Percentiles rank a stretch among this genome's conserved stretches.
Evolutionary conservation across 2,329 filamentous ascomycete genomes (phyloP).

Genomic region (Ophiocordyceps polyrhachis-furcata): DNA sequence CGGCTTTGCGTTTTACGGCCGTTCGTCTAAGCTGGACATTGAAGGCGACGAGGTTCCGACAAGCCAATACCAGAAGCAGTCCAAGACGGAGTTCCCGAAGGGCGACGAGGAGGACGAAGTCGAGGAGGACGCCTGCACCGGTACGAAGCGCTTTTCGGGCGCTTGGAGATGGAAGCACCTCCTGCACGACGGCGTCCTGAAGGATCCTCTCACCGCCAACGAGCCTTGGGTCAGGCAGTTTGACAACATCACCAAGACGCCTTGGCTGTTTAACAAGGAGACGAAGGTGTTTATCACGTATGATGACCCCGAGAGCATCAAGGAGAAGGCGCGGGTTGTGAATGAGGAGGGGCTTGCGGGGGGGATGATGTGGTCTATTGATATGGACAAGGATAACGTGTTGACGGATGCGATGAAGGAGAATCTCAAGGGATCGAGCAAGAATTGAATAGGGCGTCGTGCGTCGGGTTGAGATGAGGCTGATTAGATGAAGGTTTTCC

Average conservation of each 20-base stretch:
- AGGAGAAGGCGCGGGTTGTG: constrained; percentile 3
- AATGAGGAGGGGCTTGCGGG: constrained; percentile 2
- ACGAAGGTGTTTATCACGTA: constrained; percentile 3
- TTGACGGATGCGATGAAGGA: too few species aligned
- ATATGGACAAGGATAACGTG: constrained; percentile 1
- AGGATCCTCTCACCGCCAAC: not conserved
- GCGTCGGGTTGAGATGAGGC: too few species aligned
- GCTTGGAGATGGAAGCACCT: constrained; percentile 3
- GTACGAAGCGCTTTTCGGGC: not conserved
- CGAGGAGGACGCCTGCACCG: not conserved
- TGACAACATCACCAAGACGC: constrained; percentile 2
- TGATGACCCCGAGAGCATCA: not conserved
- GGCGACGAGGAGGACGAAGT: constrained; percentile 1
- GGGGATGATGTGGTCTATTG: constrained; percentile 3
- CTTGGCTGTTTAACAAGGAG: constrained; percentile 3
- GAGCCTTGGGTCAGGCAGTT: constrained; percentile 3
- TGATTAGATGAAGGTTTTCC: too few species aligned
- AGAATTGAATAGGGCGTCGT: too few species aligned
- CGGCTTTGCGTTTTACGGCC: constrained; percentile 3
- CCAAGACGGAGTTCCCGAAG: not conserved
- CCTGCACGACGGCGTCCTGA: not conserved
- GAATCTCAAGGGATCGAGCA: too few species aligned
- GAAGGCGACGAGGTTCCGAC: not conserved
- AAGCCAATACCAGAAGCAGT: constrained; percentile 1
- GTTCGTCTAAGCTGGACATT: not conserved